These are phyloP conservation scores for Coleophoma eucalyptorum DNA, from an alignment of 2,329 filamentous ascomycete genomes.

Conservation along the genomic window DNA sequence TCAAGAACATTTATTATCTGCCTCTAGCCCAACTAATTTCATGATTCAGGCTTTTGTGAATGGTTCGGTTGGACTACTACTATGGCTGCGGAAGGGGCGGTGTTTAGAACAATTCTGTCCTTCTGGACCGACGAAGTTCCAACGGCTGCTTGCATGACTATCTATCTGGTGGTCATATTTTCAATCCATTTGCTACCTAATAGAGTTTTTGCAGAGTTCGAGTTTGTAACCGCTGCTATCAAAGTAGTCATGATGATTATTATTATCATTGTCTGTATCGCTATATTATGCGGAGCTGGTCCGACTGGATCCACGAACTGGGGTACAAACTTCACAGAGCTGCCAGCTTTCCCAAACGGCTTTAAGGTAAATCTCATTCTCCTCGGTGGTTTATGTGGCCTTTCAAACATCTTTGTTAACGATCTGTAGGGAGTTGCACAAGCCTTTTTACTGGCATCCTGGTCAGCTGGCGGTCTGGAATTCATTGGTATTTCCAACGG, in stretches of 20 bases:
- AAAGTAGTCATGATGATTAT: background rate
- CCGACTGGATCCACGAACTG: background rate
- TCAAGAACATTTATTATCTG: background rate
- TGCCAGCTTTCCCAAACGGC: background rate
- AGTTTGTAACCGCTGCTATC: background rate
- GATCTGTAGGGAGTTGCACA: constrained; percentile 45
- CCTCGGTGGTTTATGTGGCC: background rate
- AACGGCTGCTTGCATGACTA: background rate
- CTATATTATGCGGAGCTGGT: background rate
- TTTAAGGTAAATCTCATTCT: background rate
- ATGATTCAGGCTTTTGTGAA: background rate
- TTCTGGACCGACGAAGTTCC: background rate
- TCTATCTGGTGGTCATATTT: background rate
- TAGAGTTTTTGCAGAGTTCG: background rate
- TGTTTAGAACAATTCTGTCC: background rate
- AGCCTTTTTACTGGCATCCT: constrained; percentile 37
- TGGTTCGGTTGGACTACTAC: background rate
- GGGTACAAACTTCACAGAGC: background rate
- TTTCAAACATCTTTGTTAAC: background rate
- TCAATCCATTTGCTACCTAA: background rate
- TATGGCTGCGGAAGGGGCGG: background rate
- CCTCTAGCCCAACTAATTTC: background rate
- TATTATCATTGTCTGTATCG: background rate
- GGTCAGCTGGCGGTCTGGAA: constrained; percentile 41
- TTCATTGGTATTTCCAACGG: constrained; percentile 47